phyloP scores from a whole-genome alignment of 371 early-diverging fungal species.

The Mortierella sp. region DNA sequence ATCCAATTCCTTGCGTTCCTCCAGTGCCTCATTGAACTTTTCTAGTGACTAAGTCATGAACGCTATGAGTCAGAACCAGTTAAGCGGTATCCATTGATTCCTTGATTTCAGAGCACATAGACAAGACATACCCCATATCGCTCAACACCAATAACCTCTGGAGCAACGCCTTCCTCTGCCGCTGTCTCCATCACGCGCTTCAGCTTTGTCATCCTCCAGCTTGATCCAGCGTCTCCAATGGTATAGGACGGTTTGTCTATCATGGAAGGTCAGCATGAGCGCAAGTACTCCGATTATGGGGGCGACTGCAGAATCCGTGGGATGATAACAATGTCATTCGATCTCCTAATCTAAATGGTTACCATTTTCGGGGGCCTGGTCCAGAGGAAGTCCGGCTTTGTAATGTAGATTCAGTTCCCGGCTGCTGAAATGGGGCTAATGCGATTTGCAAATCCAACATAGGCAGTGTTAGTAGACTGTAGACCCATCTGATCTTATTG shows the following conservation, averaged over 20 bases:
- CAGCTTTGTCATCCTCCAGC: constrained; percentile 87
- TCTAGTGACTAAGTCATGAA: constrained; percentile 61
- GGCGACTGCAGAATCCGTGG: not conserved
- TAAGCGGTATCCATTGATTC: not conserved
- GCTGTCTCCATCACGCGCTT: constrained; percentile 77
- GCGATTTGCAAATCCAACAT: not conserved
- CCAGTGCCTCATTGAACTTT: constrained; percentile 73
- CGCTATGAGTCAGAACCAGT: not conserved
- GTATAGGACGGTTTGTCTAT: constrained; percentile 50
- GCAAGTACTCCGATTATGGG: too few species aligned
- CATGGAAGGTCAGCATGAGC: too few species aligned
- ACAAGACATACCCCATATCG: constrained; percentile 66
- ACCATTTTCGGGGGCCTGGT: constrained; percentile 59
- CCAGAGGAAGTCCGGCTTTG: constrained; percentile 58
- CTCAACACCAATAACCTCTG: constrained; percentile 79
- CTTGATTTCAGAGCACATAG: not conserved
- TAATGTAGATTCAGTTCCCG: constrained; percentile 65
- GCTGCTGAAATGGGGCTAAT: constrained; percentile 60
- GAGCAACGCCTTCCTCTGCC: constrained; percentile 68
- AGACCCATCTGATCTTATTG: too few species aligned
- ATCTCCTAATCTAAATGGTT: constrained; percentile 6
- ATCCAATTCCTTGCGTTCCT: constrained; percentile 76
- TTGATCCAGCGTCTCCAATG: constrained; percentile 81
- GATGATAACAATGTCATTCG: too few species aligned
- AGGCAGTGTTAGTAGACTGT: too few species aligned